phyloP scores from a whole-genome alignment of 306 rosid genomes.

The Glycyrrhiza uralensis region DNA sequence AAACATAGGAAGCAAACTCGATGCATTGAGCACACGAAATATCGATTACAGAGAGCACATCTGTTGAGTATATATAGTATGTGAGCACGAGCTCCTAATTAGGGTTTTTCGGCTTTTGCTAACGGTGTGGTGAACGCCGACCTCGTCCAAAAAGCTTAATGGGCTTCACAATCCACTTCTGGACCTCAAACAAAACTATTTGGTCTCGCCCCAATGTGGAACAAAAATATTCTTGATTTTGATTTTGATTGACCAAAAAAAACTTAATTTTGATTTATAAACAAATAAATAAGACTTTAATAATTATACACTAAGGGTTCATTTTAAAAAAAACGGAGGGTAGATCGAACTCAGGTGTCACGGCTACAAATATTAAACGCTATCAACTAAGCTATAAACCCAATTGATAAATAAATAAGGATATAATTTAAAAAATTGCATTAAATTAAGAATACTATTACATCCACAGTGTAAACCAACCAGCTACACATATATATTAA shows the following conservation, averaged over 20 bases:
- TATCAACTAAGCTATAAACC: too few species aligned
- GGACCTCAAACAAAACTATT: not conserved
- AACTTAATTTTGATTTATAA: not conserved
- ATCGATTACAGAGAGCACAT: too few species aligned
- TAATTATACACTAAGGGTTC: too few species aligned
- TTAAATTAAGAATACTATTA: not conserved
- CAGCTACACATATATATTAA: not conserved
- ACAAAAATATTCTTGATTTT: too few species aligned
- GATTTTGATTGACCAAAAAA: too few species aligned
- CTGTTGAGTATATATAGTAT: not conserved
- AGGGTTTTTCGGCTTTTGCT: too few species aligned
- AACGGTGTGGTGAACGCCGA: not conserved
- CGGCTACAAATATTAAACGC: too few species aligned
- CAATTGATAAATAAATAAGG: too few species aligned
- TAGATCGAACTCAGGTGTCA: too few species aligned
- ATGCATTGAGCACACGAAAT: not conserved
- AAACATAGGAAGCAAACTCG: not conserved
- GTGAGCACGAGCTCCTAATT: not conserved
- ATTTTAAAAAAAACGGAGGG: too few species aligned
- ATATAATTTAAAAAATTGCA: not conserved
- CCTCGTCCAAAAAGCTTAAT: not conserved
- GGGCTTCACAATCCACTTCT: not conserved
- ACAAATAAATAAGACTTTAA: not conserved
- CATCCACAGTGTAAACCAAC: not conserved
- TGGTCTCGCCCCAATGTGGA: not conserved